Base-by-base conservation (phyloP, 1,284 basidiomycete genomes). In the Ustilago hordei region DNA sequence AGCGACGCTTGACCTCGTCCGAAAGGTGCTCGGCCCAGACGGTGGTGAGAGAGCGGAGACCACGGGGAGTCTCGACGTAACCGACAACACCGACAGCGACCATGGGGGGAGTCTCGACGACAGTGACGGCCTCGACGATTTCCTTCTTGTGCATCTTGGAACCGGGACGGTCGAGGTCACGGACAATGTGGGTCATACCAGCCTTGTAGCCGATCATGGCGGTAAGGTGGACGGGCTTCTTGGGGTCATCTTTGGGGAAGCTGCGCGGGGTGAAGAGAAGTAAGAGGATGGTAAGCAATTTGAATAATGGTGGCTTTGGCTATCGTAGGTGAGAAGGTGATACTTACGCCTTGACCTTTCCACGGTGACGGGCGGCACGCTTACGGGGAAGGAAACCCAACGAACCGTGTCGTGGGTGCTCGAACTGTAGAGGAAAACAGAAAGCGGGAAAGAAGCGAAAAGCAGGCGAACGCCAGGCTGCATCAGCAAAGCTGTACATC, bases 141-240 rank as follows among this genome's bases (percentile, higher is more conserved):
- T 99, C 97, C 88, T 94, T 76, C 83, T 85, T 85, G 67, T 79
- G 74, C 63, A 77, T 38, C 72, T 68, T 69, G 86, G 95, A 98
- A 82, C 96, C 97, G 67, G 96, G 95, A 88, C 96, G 94, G 89
- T 99, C 97, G 85, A 99, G 93, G 87, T 99, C 97, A 87, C 97
- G 94, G 78, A 99, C 96, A 86, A 99, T 91, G 88, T 99, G 97
- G 89, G 95, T 98, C 97, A 99, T 99, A 87, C 97, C 97, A 82
- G 96, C 97, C 92, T 99, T 99, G 93, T 98, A 99, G 84, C 96
- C 97, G 91, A 99, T 92, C 88, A 93, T 90, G 83, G 97, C 97
- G 85, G 97, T 99, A 88, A 99, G 91, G 89, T 99, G 97, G 78
- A 98, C 95, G 68, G 94, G 95, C 89, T 98, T 98, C 91, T 95